phyloP scores from a whole-genome alignment of 139 green algal genomes.

The Edaphochlamys debaryana region DNA sequence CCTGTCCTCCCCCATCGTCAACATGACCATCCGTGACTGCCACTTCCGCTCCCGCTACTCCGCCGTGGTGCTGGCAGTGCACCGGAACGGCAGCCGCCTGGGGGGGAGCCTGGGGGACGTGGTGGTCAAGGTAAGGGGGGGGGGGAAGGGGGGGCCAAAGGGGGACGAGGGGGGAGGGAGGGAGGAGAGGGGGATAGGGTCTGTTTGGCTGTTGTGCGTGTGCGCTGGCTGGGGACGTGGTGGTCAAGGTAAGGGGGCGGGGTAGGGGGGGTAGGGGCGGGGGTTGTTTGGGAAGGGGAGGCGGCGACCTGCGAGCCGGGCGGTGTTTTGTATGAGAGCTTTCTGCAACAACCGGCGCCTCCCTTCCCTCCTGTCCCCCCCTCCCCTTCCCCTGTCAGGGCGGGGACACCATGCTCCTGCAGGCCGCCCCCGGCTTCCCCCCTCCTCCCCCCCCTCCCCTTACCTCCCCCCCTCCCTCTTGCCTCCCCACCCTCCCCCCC shows the following conservation, averaged over 20 bases:
- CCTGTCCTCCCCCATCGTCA: constrained; percentile 30
- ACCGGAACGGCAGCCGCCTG: constrained; percentile 40
- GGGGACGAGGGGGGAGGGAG: no score
- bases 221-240: no score
- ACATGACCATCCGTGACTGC: constrained; percentile 38
- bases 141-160: no score
- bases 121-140: constrained; percentile 41
- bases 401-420: constrained; percentile 53
- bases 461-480: not conserved
- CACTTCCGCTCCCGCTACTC: constrained; percentile 46
- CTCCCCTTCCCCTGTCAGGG: not conserved
- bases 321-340: no score
- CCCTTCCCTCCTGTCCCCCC: not conserved
- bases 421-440: not conserved
- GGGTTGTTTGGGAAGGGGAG: no score
- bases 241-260: no score
- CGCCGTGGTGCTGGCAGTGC: constrained; percentile 45
- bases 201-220: no score
- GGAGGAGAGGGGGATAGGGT: no score
- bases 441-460: no score
- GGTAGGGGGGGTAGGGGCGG: no score
- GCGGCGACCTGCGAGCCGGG: no score
- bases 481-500: not conserved
- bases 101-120: constrained; percentile 31
- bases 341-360: no score